Evolutionary conservation across 2,329 filamentous ascomycete genomes (phyloP), one percentile per base, ranked within the genome.

Genomic region (Paecilomyces fulvus): DNA sequence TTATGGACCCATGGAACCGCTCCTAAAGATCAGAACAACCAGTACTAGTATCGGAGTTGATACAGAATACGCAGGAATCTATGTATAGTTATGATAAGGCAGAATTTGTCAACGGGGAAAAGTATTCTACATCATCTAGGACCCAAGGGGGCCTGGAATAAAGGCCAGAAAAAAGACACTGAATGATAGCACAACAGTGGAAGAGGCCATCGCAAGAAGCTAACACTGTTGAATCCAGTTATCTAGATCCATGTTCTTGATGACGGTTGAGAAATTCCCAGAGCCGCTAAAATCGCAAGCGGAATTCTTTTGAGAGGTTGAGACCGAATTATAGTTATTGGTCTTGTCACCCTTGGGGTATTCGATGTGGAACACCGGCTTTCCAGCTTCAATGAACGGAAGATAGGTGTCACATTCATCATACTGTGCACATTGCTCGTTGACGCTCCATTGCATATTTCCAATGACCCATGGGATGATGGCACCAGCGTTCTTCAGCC

Each of bases 281-380:
- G 77, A 75, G 2, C 74, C 78, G 2, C 67, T 60, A 4, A 76
- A 77, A 12, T 73, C 70, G 65, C 83, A 87, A 21, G 77, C 76
- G 6, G 67, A 63, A 3, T 69, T 58, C 60, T 75, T 67, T 59
- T 72, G 60, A 20, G 60, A 57, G 3, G 63, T 53, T 3, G 68
- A 64, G 20, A 80, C 72, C 2, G 62, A 57, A 0, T 66, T 58
- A 43, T 65, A 56, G 54, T 72, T 71, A 59, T 71, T 70, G 7
- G 67, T 68, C 8, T 70, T 65, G 6, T 77, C 79, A 8, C 75
- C 77, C 49, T 79, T 74, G 2, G 84, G 84, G 64, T 89, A 89
- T 72, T 89, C 87, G 60, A 89, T 87, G 66, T 88, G 82, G 67
- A 89, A 88, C 30, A 89, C 86, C 1, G 86, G 85, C 69, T 89